Conservation (phyloP, 495 filamentous ascomycete genomes). For the Amphirosellinia nigrospora region DNA sequence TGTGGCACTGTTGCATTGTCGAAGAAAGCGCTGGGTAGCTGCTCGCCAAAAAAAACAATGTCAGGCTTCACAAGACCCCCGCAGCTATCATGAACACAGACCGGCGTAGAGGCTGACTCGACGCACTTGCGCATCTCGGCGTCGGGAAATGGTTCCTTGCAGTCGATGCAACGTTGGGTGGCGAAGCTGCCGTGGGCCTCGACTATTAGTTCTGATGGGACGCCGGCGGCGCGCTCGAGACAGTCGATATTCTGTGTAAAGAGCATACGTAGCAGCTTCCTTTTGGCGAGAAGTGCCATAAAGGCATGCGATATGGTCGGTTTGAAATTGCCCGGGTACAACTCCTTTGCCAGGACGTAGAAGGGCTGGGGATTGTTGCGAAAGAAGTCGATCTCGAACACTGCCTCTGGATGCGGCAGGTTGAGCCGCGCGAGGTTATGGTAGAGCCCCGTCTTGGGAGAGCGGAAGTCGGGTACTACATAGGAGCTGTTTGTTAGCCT, state of each 20-base stretch:
- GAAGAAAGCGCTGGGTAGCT: conserved; percentile 74
- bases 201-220: conserved; percentile 79
- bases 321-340: conserved; percentile 89
- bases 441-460: conserved; percentile 76
- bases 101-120: conserved; percentile 65
- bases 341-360: conserved; percentile 86
- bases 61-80: conserved; percentile 91
- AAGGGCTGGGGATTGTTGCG: conserved; percentile 83
- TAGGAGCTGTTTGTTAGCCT: conserved; percentile 39
- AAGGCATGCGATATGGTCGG: conserved; percentile 76
- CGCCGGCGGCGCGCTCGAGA: conserved; percentile 85
- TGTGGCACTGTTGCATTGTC: conserved; percentile 58
- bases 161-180: conserved; percentile 87
- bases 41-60: conserved; percentile 92
- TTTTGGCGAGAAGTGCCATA: conserved; percentile 72
- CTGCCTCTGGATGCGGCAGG: conserved; percentile 76
- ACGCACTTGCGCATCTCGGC: conserved; percentile 75
- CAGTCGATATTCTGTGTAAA: conserved; percentile 99
- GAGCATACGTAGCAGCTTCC: conserved; percentile 77
- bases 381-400: conserved; percentile 92
- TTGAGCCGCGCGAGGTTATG: conserved; percentile 84
- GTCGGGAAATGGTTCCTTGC: conserved; percentile 71
- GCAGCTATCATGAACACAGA: conserved; percentile 66
- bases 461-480: conserved; percentile 75
- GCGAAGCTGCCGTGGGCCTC: conserved; percentile 98